These are phyloP conservation scores for Calonectria crousiana DNA, from an alignment of 2,329 filamentous ascomycete genomes.

Conservation along the genomic window DNA sequence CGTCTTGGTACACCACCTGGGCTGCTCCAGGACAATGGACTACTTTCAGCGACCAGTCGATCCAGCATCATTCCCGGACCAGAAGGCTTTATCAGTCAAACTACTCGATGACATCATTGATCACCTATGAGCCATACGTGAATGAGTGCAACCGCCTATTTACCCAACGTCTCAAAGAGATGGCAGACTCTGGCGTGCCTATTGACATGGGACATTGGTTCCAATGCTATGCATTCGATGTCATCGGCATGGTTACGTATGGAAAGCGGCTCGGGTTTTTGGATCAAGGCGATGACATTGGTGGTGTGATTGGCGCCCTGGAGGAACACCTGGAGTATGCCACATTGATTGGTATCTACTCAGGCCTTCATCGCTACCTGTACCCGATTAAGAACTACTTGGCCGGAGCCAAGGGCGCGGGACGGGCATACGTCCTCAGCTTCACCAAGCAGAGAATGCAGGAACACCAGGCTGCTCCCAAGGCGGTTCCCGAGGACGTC, in stretches of 20 bases:
- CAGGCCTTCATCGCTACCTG: slow-evolving; percentile 29
- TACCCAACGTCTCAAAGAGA: slow-evolving; percentile 43
- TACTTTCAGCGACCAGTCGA: slow-evolving; percentile 47
- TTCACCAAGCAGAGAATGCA: slow-evolving; percentile 32
- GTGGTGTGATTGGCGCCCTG: slow-evolving; percentile 41
- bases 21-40: slow-evolving; percentile 35
- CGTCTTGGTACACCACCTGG: slow-evolving; percentile 49
- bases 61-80: slow-evolving; percentile 42
- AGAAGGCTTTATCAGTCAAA: slow-evolving; percentile 45
- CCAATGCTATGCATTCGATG: slow-evolving; percentile 56
- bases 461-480: slow-evolving; percentile 27
- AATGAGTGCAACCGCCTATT: slow-evolving; percentile 48
- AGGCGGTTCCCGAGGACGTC: slow-evolving; percentile 8
- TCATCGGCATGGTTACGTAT: slow-evolving; percentile 53
- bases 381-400: slow-evolving; percentile 37
- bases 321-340: slow-evolving; percentile 42
- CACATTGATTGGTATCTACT: slow-evolving; percentile 40
- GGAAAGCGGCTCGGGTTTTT: slow-evolving; percentile 51
- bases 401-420: slow-evolving; percentile 33
- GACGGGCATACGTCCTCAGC: slow-evolving; percentile 28
- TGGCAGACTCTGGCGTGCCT: slow-evolving; percentile 29
- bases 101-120: slow-evolving; percentile 49
- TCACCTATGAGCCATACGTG: slow-evolving; percentile 50
- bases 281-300: slow-evolving; percentile 50
- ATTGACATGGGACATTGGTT: slow-evolving; percentile 51